These are phyloP conservation scores for Talaromyces thailandensis DNA, from an alignment of 495 filamentous ascomycete species.

Conservation along the genomic window DNA sequence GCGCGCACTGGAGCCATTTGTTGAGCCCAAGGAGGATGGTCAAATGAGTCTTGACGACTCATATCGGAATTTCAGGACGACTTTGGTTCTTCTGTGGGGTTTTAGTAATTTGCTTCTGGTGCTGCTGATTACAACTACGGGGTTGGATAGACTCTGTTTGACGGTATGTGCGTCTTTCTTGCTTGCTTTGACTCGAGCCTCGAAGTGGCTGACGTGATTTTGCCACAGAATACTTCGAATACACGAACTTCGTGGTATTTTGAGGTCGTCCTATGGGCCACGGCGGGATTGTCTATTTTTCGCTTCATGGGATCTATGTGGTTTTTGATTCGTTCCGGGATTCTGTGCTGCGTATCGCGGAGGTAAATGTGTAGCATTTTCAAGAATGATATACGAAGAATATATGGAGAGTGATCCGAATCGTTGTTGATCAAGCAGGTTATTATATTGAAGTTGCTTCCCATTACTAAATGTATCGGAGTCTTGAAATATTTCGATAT, in stretches of 20 bases:
- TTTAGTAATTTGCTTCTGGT: constrained; percentile 84
- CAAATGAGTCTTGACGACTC: constrained; percentile 89
- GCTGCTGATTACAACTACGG: constrained; percentile 83
- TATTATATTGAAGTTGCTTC: too few relatives aligned
- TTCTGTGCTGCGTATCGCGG: constrained; percentile 65
- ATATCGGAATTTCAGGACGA: constrained; percentile 97
- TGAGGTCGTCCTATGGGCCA: constrained; percentile 70
- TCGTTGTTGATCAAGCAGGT: too few relatives aligned
- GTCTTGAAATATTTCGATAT: too few relatives aligned
- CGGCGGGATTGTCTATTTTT: constrained; percentile 62
- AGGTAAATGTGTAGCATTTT: neutral
- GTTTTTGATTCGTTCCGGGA: constrained; percentile 74
- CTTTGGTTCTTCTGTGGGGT: constrained; percentile 82
- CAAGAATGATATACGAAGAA: too few relatives aligned
- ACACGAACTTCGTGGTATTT: constrained; percentile 68
- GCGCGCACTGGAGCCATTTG: constrained; percentile 74
- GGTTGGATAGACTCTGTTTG: constrained; percentile 72
- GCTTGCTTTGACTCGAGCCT: neutral
- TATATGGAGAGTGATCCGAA: too few relatives aligned
- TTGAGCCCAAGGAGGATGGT: constrained; percentile 60
- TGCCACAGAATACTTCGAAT: constrained; percentile 28
- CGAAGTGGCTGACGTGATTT: neutral
- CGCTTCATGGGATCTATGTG: constrained; percentile 76
- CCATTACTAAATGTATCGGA: too few relatives aligned
- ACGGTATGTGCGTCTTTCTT: constrained; percentile 50